Base-by-base conservation (phyloP, 805 yeast genomes). In the Candida namnaoensis region DNA sequence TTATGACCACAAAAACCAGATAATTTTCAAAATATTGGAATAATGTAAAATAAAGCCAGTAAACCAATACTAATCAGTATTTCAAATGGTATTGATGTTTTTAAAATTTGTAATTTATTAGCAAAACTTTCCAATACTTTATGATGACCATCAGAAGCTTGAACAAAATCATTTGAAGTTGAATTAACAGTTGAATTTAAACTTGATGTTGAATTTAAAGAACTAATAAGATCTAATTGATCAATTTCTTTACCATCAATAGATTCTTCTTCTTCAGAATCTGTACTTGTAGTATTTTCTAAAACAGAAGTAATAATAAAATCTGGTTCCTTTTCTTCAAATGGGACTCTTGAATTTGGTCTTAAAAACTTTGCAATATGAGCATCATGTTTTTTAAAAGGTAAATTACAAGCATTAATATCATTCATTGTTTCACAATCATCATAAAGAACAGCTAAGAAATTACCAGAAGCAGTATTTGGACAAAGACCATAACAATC, bases 401-500 rank as follows among this genome's bases (percentile, higher is more conserved):
- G 77, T 13, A 73, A 56, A 40, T 64, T 61, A 48, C 78, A 72
- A 2, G 77, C 75, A 50, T 74, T 72, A 26, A 71, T 68, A 42
- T 72, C 77, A 44, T 65, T 68, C 47, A 72, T 56, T 26, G 65
- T 48, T 28, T 65, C 61, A 56, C 78, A 74, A 46, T 72, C 78
- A 38, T 64, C 59, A 43, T 64, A 61, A 41, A 73, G 52, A 8
- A 68, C 73, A 11, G 68, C 62, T 42, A 74, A 56, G 46, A 71
- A 71, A 47, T 68, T 69, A 15, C 71, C 69, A 15, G 72, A 63
- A 1, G 74, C 53, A 15, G 69, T 67, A 28, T 69, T 69, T 23
- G 74, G 74, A 50, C 78, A 74, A 45, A 74, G 56, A 14, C 65
- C 67, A 51, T 68, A 71, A 50, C 79, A 73, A 34, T 62, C 64